Percentiles rank a stretch among this genome's conserved stretches.
Evolutionary conservation across 2,329 filamentous ascomycete species (phyloP).

Genomic region (Penicillium hesseltinei): DNA sequence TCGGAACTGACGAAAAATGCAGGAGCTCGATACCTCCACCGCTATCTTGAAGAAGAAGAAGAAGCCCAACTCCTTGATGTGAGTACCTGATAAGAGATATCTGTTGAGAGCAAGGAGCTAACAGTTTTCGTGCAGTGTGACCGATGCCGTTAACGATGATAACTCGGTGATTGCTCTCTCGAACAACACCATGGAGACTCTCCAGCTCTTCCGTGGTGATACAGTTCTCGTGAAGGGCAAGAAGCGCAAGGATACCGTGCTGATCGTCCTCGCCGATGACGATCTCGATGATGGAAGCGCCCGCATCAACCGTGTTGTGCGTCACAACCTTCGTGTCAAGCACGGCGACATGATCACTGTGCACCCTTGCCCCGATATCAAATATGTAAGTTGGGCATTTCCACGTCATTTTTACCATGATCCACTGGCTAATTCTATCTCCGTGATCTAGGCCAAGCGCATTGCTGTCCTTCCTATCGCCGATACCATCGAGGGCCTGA

Average conservation of each 20-base stretch:
- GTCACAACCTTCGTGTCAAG: constrained; percentile 97
- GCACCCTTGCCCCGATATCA: constrained; percentile 97
- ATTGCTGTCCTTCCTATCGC: constrained; percentile 97
- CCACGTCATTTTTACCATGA: not conserved
- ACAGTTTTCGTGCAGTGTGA: constrained; percentile 64
- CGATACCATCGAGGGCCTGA: constrained; percentile 96
- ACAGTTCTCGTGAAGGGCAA: constrained; percentile 98
- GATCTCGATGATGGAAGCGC: constrained; percentile 96
- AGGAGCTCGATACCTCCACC: constrained; percentile 89
- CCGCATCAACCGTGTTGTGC: constrained; percentile 96
- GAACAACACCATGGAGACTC: constrained; percentile 97
- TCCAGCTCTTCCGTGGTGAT: constrained; percentile 97
- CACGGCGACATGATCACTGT: constrained; percentile 97
- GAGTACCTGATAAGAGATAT: constrained; percentile 39
- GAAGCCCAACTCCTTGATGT: constrained; percentile 99
- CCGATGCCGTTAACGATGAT: constrained; percentile 98
- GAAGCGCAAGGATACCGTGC: constrained; percentile 98
- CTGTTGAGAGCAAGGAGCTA: constrained; percentile 18
- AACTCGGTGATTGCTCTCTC: constrained; percentile 99
- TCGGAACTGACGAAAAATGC: constrained; percentile 22
- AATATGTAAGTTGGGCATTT: constrained; percentile 75
- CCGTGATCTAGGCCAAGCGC: constrained; percentile 76
- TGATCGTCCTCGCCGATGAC: constrained; percentile 96
- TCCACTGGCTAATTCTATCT: constrained; percentile 22
- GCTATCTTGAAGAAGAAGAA: constrained; percentile 99